A percentile compares a stretch with the other conserved stretches of the same genome.
Evolutionary conservation across 768 basidiomycete species (phyloP).

Genomic region (Pisolithus orientalis): DNA sequence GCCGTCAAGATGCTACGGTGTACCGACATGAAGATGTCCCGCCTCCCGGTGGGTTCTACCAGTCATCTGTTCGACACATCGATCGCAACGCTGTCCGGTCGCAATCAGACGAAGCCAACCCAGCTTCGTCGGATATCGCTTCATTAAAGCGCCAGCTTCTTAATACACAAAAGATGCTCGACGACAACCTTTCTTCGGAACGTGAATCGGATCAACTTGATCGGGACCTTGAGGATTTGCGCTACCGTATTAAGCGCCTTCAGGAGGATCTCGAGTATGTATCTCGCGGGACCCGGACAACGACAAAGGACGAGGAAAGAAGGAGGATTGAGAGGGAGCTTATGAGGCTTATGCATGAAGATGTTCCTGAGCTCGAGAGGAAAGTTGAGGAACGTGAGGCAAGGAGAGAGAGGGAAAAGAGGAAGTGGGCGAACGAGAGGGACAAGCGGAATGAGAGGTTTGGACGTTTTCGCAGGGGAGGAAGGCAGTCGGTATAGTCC

Average conservation of each 20-base stretch:
- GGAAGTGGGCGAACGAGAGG: constrained; percentile 72
- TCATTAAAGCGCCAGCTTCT: constrained; percentile 82
- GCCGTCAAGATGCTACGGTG: constrained; percentile 81
- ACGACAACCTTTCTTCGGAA: constrained; percentile 61
- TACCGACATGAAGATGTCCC: constrained; percentile 77
- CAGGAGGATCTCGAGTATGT: constrained; percentile 91
- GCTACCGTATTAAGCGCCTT: constrained; percentile 77
- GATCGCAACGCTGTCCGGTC: constrained; percentile 79
- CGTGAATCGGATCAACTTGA: constrained; percentile 89
- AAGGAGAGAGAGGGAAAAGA: constrained; percentile 67
- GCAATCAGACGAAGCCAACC: constrained; percentile 57
- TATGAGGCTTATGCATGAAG: constrained; percentile 79
- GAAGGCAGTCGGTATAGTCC: constrained; percentile 25
- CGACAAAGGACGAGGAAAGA: constrained; percentile 78
- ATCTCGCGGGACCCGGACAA: constrained; percentile 63
- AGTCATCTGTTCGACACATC: constrained; percentile 75
- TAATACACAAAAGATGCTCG: constrained; percentile 75
- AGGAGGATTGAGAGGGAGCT: constrained; percentile 85
- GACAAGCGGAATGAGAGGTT: constrained; percentile 81
- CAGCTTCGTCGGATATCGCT: constrained; percentile 60
- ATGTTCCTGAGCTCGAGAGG: constrained; percentile 85
- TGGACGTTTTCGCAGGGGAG: constrained; percentile 59
- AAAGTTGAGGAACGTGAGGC: constrained; percentile 76
- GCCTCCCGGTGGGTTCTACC: constrained; percentile 64
- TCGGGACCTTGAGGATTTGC: constrained; percentile 80